A percentile compares a stretch with the other conserved stretches of the same genome.
Conservation (phyloP, 257 asterid genomes). For the Solanum sitiens region DNA sequence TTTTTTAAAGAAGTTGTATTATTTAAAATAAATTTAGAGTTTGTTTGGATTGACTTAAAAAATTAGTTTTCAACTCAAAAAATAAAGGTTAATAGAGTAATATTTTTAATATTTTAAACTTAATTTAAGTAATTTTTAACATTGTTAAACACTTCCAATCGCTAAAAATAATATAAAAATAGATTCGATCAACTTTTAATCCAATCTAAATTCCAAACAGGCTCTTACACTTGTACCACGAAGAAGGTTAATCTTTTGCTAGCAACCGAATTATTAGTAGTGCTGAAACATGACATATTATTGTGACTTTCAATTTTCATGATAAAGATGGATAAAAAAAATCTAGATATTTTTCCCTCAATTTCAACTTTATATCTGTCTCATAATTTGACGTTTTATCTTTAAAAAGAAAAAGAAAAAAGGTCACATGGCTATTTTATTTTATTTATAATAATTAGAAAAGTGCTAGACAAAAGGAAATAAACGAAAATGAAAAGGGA, state of each 20-base stretch:
- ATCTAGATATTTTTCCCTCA: background rate
- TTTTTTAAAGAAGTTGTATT: background rate
- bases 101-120: no score
- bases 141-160: no score
- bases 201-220: background rate
- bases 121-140: no score
- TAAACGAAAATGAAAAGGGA: background rate
- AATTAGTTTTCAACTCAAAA: rapidly evolving
- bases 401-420: background rate
- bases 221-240: background rate
- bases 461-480: background rate
- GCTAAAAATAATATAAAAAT: no score
- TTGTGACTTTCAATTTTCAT: background rate
- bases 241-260: background rate
- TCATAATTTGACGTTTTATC: background rate
- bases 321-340: background rate
- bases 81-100: no score
- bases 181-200: no score
- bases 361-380: background rate
- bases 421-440: background rate
- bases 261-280: background rate
- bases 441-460: no score
- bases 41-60: no score
- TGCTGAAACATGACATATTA: background rate
- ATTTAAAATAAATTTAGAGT: background rate